Percentiles rank a stretch among this genome's conserved stretches.
phyloP scores from a whole-genome alignment of 75 land plant genomes.

The Sequoia sempervirens region DNA sequence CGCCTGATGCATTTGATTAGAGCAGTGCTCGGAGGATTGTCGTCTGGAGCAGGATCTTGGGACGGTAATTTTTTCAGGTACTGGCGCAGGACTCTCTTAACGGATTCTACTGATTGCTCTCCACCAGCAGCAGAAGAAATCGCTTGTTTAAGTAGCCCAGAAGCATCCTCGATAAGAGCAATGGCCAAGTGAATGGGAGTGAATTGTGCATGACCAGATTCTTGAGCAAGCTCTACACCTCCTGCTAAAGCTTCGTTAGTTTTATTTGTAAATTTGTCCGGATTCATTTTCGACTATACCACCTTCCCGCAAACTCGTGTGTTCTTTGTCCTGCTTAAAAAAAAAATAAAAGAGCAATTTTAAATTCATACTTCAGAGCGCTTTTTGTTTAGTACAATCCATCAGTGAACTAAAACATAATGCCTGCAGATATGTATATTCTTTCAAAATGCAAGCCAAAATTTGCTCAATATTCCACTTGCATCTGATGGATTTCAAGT shows the following conservation, averaged over 20 bases:
- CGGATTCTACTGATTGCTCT: conserved; percentile 49
- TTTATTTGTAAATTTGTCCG: conserved; percentile 45
- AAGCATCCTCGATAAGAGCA: conserved; percentile 51
- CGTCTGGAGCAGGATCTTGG: conserved; percentile 86
- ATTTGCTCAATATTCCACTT: too few species aligned
- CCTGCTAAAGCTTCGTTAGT: too few species aligned
- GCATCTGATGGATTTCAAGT: too few species aligned
- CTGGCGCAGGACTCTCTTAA: conserved; percentile 65
- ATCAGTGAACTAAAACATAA: too few species aligned
- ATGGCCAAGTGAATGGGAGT: conserved; percentile 84
- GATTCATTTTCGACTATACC: conserved; percentile 52
- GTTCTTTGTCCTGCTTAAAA: neutral
- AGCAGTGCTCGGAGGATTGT: conserved; percentile 42
- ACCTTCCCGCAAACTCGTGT: neutral
- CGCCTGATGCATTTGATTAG: conserved; percentile 47
- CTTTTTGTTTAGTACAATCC: neutral
- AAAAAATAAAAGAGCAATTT: neutral
- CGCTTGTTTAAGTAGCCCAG: conserved; percentile 18
- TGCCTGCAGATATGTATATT: too few species aligned
- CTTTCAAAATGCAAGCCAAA: too few species aligned
- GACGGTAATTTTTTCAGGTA: conserved; percentile 75
- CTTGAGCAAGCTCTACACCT: conserved; percentile 65
- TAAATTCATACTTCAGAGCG: neutral
- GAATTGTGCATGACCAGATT: conserved; percentile 75
- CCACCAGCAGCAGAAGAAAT: conserved; percentile 43